A percentile compares a stretch with the other conserved stretches of the same genome.
Conservation (phyloP, 768 basidiomycete genomes). For the Suillus brevipes region DNA sequence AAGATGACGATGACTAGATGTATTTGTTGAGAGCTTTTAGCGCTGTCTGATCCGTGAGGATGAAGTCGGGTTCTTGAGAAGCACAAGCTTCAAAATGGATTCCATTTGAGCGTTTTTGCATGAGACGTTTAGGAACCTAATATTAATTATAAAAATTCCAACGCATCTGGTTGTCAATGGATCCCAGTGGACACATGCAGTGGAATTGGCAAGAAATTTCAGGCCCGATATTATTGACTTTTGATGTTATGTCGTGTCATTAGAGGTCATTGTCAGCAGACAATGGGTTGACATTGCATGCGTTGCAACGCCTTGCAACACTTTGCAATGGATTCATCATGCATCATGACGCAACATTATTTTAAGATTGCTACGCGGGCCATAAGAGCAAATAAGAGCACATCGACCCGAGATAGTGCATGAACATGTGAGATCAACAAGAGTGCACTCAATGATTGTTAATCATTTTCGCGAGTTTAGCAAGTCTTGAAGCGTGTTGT, state of each 20-base stretch:
- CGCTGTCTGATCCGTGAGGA: too few relatives aligned
- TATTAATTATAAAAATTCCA: not conserved
- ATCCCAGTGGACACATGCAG: not conserved
- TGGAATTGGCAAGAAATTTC: not conserved
- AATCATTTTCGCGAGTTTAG: slow-evolving; percentile 1
- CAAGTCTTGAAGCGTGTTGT: slow-evolving; percentile 52
- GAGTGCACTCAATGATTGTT: not conserved
- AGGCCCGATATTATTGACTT: not conserved
- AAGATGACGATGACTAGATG: not conserved
- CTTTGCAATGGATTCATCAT: not conserved
- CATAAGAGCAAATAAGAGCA: too few relatives aligned
- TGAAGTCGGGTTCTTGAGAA: not conserved
- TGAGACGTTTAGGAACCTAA: not conserved
- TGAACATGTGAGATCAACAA: not conserved
- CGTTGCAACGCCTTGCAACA: not conserved
- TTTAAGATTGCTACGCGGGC: not conserved
- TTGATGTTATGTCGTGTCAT: not conserved
- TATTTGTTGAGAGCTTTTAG: too few relatives aligned
- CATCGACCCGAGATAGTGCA: not conserved
- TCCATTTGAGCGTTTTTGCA: not conserved
- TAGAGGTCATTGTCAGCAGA: not conserved
- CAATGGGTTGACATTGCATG: not conserved
- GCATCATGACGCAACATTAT: not conserved
- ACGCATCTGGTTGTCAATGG: too few relatives aligned
- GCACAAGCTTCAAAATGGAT: not conserved